Conservation (phyloP, 2,329 filamentous ascomycete genomes). For the Davidsoniella eucalypti region DNA sequence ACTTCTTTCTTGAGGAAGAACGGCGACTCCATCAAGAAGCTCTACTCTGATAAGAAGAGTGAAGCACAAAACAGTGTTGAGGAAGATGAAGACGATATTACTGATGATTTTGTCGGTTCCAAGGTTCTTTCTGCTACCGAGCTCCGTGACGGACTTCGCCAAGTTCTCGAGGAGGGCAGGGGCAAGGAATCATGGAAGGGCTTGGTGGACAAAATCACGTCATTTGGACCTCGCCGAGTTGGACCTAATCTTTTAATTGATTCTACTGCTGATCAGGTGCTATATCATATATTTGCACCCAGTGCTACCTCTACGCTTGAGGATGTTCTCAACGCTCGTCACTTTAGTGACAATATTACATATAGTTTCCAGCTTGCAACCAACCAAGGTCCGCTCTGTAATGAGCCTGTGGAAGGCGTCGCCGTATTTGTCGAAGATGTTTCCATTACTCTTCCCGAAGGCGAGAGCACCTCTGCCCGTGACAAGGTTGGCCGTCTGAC, state of each 20-base stretch:
- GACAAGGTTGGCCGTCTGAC: constrained; percentile 55
- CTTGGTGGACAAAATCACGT: constrained; percentile 63
- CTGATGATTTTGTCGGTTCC: constrained; percentile 41
- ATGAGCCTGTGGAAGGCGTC: constrained; percentile 84
- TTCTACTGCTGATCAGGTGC: constrained; percentile 51
- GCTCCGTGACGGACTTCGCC: constrained; percentile 56
- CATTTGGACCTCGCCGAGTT: constrained; percentile 71
- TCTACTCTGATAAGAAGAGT: constrained; percentile 54
- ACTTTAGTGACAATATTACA: constrained; percentile 76
- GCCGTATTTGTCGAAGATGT: constrained; percentile 82
- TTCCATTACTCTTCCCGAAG: constrained; percentile 37
- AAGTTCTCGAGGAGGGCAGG: constrained; percentile 53
- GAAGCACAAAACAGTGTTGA: constrained; percentile 20
- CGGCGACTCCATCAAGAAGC: constrained; percentile 55
- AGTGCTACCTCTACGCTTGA: constrained; percentile 24
- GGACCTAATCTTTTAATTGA: constrained; percentile 88
- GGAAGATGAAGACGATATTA: constrained; percentile 25
- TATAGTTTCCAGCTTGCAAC: constrained; percentile 92
- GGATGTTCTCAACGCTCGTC: constrained; percentile 39
- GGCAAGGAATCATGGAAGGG: constrained; percentile 62
- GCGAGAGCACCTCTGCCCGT: constrained; percentile 32
- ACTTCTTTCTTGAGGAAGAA: constrained; percentile 80
- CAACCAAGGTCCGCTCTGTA: constrained; percentile 74
- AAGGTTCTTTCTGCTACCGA: constrained; percentile 55
- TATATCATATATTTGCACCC: constrained; percentile 48